Conservation (phyloP, 768 basidiomycete genomes). For the Leccinum ochraceum region DNA sequence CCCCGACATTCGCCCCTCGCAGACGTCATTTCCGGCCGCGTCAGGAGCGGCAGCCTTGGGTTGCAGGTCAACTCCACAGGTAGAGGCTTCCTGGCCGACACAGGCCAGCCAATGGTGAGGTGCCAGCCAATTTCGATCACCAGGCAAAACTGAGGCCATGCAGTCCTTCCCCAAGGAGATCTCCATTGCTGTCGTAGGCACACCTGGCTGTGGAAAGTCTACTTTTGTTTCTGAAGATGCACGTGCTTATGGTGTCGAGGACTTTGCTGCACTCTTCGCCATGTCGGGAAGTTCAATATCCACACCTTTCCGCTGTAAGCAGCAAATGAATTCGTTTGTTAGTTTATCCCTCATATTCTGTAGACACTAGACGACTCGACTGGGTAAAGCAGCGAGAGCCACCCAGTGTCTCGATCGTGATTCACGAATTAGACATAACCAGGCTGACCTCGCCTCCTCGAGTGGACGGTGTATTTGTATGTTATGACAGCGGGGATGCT, state of each 20-base stretch:
- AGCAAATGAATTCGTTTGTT: neutral
- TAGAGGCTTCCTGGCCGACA: slow-evolving; percentile 23
- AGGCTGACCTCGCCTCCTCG: slow-evolving; percentile 57
- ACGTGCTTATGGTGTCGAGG: slow-evolving; percentile 55
- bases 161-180: slow-evolving; percentile 38
- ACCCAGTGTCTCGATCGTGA: slow-evolving; percentile 47
- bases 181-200: slow-evolving; percentile 79
- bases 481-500: slow-evolving; percentile 73
- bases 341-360: slow-evolving; percentile 25
- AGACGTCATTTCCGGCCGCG: slow-evolving; percentile 43
- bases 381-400: slow-evolving; percentile 42
- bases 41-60: slow-evolving; percentile 64
- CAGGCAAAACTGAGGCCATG: slow-evolving; percentile 10
- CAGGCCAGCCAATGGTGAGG: slow-evolving; percentile 27
- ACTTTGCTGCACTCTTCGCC: slow-evolving; percentile 37
- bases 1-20: slow-evolving; percentile 33
- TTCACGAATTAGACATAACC: slow-evolving; percentile 57
- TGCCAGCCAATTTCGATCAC: neutral
- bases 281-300: slow-evolving; percentile 35
- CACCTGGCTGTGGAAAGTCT: slow-evolving; percentile 81
- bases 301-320: slow-evolving; percentile 44
- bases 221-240: slow-evolving; percentile 78
- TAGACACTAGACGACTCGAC: slow-evolving; percentile 36
- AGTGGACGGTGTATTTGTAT: slow-evolving; percentile 80
- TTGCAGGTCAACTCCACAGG: slow-evolving; percentile 35